Evolutionary conservation across 1,139 yeast species (phyloP).

Genomic region (Tardiomyces digboiensis): DNA sequence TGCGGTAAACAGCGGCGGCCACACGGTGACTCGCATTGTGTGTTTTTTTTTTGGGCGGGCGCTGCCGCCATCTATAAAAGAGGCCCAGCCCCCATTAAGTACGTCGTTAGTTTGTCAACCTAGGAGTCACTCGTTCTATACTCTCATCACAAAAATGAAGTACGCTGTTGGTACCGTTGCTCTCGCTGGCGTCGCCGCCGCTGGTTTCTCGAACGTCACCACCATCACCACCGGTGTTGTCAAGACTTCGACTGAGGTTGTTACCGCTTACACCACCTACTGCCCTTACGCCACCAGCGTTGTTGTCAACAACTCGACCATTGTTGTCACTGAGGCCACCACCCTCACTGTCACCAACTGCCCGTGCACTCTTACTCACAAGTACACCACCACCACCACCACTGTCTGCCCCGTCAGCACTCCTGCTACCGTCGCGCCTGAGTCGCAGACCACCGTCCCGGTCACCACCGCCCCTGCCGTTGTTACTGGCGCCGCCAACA

Average conservation of each 20-base stretch:
- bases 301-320: slow-evolving; percentile 28
- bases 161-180: slow-evolving; percentile 4
- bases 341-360: slow-evolving; percentile 36
- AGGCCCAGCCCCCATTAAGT: neutral
- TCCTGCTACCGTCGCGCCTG: slow-evolving; percentile 7
- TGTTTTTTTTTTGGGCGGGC: neutral
- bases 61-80: neutral
- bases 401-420: slow-evolving; percentile 29
- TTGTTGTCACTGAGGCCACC: slow-evolving; percentile 33
- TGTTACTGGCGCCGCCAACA: slow-evolving; percentile 21
- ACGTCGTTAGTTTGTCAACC: neutral
- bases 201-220: slow-evolving; percentile 22
- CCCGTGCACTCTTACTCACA: slow-evolving; percentile 48
- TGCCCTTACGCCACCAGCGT: slow-evolving; percentile 34
- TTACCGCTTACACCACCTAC: slow-evolving; percentile 32
- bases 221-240: slow-evolving; percentile 22
- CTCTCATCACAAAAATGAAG: neutral
- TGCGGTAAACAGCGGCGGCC: neutral
- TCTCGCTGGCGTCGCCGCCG: slow-evolving; percentile 17
- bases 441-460: slow-evolving; percentile 4
- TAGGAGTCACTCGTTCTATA: neutral
- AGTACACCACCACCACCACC: slow-evolving; percentile 33
- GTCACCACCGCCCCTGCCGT: slow-evolving; percentile 11
- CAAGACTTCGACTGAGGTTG: slow-evolving; percentile 17
- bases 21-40: too few species aligned